These are phyloP conservation scores for Camillea tinctor DNA, from an alignment of 2,329 filamentous ascomycete species.

Conservation along the genomic window DNA sequence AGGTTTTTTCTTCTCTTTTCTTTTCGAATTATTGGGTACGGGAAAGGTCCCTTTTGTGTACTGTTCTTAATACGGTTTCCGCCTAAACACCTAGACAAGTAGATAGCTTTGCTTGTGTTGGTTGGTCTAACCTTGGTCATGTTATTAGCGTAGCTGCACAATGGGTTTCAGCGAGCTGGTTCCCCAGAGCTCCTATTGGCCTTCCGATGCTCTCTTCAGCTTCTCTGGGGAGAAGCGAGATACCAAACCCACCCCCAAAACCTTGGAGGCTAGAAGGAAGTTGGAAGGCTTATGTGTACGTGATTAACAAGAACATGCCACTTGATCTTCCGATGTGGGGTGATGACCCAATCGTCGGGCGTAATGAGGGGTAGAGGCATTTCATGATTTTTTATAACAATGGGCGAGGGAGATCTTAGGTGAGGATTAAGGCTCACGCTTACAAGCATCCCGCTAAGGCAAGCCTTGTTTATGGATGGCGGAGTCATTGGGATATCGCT, in stretches of 20 bases:
- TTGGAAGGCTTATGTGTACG: background rate
- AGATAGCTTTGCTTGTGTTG: background rate
- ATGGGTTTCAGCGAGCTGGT: conserved; percentile 14
- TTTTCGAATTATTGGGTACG: background rate
- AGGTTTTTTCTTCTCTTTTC: background rate
- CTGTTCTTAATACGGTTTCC: background rate
- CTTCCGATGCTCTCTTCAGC: conserved; percentile 4
- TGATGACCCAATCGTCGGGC: conserved; percentile 6
- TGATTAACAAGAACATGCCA: conserved; percentile 5
- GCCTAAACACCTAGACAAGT: background rate
- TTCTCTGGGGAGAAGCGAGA: background rate
- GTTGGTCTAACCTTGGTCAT: background rate
- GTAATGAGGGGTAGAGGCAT: conserved; percentile 11
- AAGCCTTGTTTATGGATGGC: background rate
- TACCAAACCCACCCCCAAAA: conserved; percentile 10
- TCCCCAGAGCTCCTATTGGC: conserved; percentile 12
- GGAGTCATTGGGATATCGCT: background rate
- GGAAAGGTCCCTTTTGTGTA: background rate
- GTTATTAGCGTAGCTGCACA: conserved; percentile 4
- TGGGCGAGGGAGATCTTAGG: conserved; percentile 9
- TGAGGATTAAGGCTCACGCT: conserved; percentile 4
- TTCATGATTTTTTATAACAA: conserved; percentile 13
- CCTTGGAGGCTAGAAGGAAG: background rate
- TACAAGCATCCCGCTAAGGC: background rate
- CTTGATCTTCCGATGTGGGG: conserved; percentile 9